Base-by-base conservation (phyloP, 371 early-diverging fungal species). In the Coemansia sp. region DNA sequence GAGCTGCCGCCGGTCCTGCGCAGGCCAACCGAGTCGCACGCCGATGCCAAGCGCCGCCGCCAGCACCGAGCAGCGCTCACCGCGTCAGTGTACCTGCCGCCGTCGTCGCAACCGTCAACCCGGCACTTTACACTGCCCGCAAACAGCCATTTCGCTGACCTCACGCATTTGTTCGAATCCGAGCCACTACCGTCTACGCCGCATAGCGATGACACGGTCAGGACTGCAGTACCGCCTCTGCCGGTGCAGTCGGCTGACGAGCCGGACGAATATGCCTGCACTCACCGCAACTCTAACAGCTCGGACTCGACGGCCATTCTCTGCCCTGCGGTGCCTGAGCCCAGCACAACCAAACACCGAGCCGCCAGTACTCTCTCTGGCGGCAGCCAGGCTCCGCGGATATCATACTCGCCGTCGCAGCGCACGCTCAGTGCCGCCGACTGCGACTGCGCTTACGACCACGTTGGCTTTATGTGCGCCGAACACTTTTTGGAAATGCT, bases 381-480 rank as follows among this genome's bases (percentile, higher is more conserved):
- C n/a, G n/a, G 40, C 36, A 48, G 38, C 11, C 38, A 14, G 14
- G 51, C 40, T 14, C 59, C 68, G 41, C 68, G 59, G 26, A 59
- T 41, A 49, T 58, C 54, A 10, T 64, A 45, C 34, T 59, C 59
- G 34, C 55, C 65, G 5, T 63, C 68, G 30, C 68, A 63, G 56
- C 68, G 31, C 47, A 58, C 68, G 6, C 42, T 62, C 8, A 43
- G n/a, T 5, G 53, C 33, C 3, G 16, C 39, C 36, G 58, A 58
- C 48, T 57, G 58, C 58, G 16, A 48, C 36, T 57, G 57, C 9
- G 42, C 43, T 12, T 43, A 30, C 33, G 35, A 57, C 33, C 34
- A 47, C 36, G 40, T 57, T 41, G 57, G 12, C 16, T 48, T 34
- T 34, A 33, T 49, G 50, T 43, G 56, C 41, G 35, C 56, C 30